Evolutionary conservation across 1,284 basidiomycete species (phyloP).

Genomic region (Ganoderma resinaceum): DNA sequence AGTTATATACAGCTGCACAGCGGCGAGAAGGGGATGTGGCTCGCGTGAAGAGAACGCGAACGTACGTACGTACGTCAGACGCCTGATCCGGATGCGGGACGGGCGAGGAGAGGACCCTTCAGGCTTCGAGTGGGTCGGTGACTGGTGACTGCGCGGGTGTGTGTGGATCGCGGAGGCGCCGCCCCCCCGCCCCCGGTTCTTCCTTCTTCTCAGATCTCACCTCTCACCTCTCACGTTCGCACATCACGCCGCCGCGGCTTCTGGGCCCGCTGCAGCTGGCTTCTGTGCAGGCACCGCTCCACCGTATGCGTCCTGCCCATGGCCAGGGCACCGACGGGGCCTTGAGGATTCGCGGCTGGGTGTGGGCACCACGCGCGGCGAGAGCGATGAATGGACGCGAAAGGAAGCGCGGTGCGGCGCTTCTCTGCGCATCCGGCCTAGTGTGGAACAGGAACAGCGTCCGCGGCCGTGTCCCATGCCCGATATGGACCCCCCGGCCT

Average conservation of each 20-base stretch:
- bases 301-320: not conserved
- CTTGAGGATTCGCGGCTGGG: conserved; percentile 10
- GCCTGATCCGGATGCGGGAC: conserved; percentile 20
- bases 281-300: not conserved
- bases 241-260: conserved; percentile 13
- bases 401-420: conserved; percentile 27
- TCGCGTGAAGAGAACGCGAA: conserved; percentile 9
- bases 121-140: conserved; percentile 8
- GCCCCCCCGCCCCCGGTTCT: not conserved
- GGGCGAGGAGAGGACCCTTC: conserved; percentile 17
- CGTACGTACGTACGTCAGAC: conserved; percentile 16
- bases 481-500: conserved; percentile 25
- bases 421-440: conserved; percentile 24
- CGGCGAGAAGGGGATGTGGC: not conserved
- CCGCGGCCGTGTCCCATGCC: conserved; percentile 28
- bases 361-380: conserved; percentile 24
- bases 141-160: conserved; percentile 10
- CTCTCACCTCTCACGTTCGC: conserved; percentile 3
- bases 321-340: not conserved
- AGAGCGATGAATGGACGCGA: conserved; percentile 28
- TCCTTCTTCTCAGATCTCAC: not conserved
- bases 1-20: conserved; percentile 17
- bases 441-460: conserved; percentile 27
- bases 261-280: not conserved
- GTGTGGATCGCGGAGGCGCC: conserved; percentile 14